A percentile compares a stretch with the other conserved stretches of the same genome.
Evolutionary conservation across 1,284 basidiomycete genomes (phyloP).

Genomic region (Ganoderma boninense): DNA sequence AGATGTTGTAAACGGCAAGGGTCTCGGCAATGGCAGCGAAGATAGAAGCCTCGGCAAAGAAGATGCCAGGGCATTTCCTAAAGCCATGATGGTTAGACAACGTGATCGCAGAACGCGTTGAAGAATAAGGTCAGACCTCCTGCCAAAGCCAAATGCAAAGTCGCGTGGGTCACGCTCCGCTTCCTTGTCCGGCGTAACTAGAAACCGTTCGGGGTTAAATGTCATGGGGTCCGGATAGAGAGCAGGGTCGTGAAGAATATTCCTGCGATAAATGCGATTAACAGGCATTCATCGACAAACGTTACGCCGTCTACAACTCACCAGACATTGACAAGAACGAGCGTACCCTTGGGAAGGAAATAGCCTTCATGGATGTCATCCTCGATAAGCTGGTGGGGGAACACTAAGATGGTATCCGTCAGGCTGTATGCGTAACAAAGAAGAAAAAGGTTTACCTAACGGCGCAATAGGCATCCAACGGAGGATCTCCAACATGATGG

Average conservation of each 20-base stretch:
- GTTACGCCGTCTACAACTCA: not conserved
- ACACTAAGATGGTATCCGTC: slow-evolving; percentile 19
- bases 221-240: slow-evolving; percentile 38
- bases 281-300: not conserved
- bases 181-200: slow-evolving; percentile 23
- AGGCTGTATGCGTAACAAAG: not conserved
- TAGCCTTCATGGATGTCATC: slow-evolving; percentile 42
- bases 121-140: slow-evolving; percentile 29
- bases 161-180: slow-evolving; percentile 35
- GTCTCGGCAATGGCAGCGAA: slow-evolving; percentile 40
- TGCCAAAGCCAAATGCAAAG: slow-evolving; percentile 39
- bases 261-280: slow-evolving; percentile 27
- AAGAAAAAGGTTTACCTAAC: slow-evolving; percentile 27
- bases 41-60: slow-evolving; percentile 44
- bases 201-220: slow-evolving; percentile 43
- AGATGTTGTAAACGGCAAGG: slow-evolving; percentile 43
- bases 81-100: not conserved
- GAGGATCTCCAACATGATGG: slow-evolving; percentile 39
- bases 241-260: slow-evolving; percentile 41
- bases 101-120: not conserved
- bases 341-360: slow-evolving; percentile 40
- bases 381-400: slow-evolving; percentile 37
- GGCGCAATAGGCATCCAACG: slow-evolving; percentile 41
- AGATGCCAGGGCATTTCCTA: slow-evolving; percentile 30
- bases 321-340: slow-evolving; percentile 39